Conservation (phyloP, 2,329 filamentous ascomycete species). For the Rutstroemia sp. region DNA sequence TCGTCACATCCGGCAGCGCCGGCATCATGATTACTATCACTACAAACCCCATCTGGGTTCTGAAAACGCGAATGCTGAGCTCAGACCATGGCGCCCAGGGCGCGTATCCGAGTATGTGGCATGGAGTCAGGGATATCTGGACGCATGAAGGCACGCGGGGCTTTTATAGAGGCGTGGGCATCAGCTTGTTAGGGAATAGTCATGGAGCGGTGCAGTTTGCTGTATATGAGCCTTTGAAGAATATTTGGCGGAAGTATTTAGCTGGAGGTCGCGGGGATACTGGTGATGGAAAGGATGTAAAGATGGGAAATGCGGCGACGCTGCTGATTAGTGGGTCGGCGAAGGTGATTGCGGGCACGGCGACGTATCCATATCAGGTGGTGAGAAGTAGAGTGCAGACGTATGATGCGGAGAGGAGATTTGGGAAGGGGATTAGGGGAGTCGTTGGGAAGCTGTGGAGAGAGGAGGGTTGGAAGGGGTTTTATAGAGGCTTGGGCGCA, state of each 20-base stretch:
- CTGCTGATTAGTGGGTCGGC: conserved; percentile 71
- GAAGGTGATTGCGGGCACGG: conserved; percentile 82
- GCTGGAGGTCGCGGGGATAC: conserved; percentile 25
- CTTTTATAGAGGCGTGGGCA: conserved; percentile 81
- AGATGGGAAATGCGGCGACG: conserved; percentile 43
- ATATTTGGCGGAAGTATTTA: conserved; percentile 44
- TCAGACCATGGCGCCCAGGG: conserved; percentile 66
- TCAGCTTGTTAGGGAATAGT: conserved; percentile 77
- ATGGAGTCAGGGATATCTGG: conserved; percentile 62
- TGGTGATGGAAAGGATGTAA: conserved; percentile 21
- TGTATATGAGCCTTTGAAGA: conserved; percentile 72
- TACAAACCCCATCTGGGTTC: conserved; percentile 96
- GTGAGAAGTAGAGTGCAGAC: conserved; percentile 83
- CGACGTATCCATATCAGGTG: conserved; percentile 94
- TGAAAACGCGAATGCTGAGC: conserved; percentile 95
- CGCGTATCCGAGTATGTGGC: conserved; percentile 72
- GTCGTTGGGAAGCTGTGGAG: conserved; percentile 67
- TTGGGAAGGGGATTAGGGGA: conserved; percentile 62
- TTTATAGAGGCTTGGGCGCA: conserved; percentile 85
- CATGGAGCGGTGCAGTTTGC: conserved; percentile 95
- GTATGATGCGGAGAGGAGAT: conserved; percentile 70
- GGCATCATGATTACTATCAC: conserved; percentile 71
- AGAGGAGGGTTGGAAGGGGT: conserved; percentile 73
- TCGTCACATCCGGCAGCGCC: conserved; percentile 62
- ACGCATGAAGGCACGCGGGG: conserved; percentile 65